Conservation (phyloP, 2,329 filamentous ascomycete species). For the Atkinsonella texensis region DNA sequence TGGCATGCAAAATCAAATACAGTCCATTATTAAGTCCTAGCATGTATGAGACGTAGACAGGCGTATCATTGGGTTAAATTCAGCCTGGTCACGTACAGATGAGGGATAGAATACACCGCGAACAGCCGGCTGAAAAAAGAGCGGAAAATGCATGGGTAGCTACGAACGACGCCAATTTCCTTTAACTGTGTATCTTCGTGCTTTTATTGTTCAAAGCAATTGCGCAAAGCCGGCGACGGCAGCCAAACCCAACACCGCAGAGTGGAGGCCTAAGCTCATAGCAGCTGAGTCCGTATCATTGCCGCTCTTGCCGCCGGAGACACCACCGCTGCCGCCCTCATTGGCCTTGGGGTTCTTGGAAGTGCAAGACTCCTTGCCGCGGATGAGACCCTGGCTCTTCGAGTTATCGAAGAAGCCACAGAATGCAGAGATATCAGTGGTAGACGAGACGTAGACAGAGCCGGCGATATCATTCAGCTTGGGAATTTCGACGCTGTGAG, state of each 20-base stretch:
- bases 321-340: constrained; percentile 25
- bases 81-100: constrained; percentile 14
- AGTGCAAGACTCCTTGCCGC: constrained; percentile 35
- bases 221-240: constrained; percentile 35
- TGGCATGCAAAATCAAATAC: constrained; percentile 18
- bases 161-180: constrained; percentile 25
- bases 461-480: constrained; percentile 55
- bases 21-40: constrained; percentile 34
- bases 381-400: constrained; percentile 25
- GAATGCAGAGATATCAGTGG: constrained; percentile 47
- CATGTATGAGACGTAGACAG: constrained; percentile 15
- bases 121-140: constrained; percentile 24
- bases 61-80: constrained; percentile 12
- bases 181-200: constrained; percentile 16
- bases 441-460: constrained; percentile 57
- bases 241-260: constrained; percentile 33
- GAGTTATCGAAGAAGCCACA: constrained; percentile 35
- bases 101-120: constrained; percentile 20
- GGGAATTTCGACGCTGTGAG: constrained; percentile 57
- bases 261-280: constrained; percentile 33
- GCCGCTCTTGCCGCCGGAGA: constrained; percentile 13
- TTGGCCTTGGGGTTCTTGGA: constrained; percentile 41
- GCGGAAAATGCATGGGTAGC: constrained; percentile 20
- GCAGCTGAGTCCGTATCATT: constrained; percentile 29
- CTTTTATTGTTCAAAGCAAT: constrained; percentile 32